Conservation (phyloP, 2,329 filamentous ascomycete genomes). For the Nectriaceae sp. region DNA sequence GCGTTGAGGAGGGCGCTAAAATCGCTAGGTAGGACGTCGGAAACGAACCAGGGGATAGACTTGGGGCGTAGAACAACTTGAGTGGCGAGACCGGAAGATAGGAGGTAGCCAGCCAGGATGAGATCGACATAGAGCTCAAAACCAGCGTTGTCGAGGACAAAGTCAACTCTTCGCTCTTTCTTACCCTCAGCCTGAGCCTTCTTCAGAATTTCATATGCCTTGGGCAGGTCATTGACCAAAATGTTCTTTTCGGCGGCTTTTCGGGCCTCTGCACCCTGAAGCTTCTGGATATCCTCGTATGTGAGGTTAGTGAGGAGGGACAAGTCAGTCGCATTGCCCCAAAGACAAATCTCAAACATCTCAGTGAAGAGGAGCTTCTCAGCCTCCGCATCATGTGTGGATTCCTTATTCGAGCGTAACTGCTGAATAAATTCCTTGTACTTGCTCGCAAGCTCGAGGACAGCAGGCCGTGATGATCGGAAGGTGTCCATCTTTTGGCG, state of each 20-base stretch:
- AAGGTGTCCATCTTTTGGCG: slow-evolving; percentile 92
- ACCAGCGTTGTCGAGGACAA: slow-evolving; percentile 94
- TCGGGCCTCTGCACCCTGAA: slow-evolving; percentile 85
- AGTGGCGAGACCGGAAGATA: slow-evolving; percentile 83
- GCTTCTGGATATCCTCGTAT: slow-evolving; percentile 95
- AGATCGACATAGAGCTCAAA: slow-evolving; percentile 98
- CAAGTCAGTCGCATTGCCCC: slow-evolving; percentile 95
- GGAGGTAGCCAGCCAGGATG: slow-evolving; percentile 85
- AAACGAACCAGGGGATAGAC: slow-evolving; percentile 97
- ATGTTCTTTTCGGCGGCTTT: slow-evolving; percentile 92
- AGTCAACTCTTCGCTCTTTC: slow-evolving; percentile 78
- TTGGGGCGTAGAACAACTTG: slow-evolving; percentile 90
- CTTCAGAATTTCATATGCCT: slow-evolving; percentile 69
- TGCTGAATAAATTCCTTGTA: slow-evolving; percentile 75
- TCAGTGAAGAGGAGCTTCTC: slow-evolving; percentile 82
- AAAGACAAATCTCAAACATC: slow-evolving; percentile 95
- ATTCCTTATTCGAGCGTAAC: slow-evolving; percentile 56
- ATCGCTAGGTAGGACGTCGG: slow-evolving; percentile 85
- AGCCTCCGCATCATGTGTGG: slow-evolving; percentile 61
- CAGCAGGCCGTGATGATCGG: slow-evolving; percentile 84
- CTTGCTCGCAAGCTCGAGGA: slow-evolving; percentile 77
- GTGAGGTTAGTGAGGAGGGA: slow-evolving; percentile 86
- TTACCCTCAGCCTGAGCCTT: slow-evolving; percentile 64
- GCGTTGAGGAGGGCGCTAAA: slow-evolving; percentile 81
- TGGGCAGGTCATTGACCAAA: slow-evolving; percentile 78